These are phyloP conservation scores for Plantago major DNA, from an alignment of 257 asterid species.

Conservation along the genomic window DNA sequence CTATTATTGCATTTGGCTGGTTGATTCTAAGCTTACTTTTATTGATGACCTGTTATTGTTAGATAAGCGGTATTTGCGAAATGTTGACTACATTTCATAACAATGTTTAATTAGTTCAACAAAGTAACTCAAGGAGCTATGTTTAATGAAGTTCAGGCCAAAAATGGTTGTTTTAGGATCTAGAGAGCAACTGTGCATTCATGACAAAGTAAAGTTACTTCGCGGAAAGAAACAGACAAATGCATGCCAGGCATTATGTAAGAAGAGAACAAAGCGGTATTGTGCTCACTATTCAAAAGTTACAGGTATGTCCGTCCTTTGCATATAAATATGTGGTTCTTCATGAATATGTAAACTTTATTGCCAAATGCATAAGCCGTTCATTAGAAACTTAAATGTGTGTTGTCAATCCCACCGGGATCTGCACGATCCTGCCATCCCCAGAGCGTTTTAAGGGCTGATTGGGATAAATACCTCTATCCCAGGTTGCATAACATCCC, in stretches of 20 bases:
- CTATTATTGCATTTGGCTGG: background rate
- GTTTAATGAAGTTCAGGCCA: slow-evolving; percentile 61
- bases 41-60: background rate
- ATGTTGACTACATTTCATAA: slow-evolving; percentile 10
- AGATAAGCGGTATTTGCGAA: slow-evolving; percentile 11
- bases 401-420: background rate
- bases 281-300: slow-evolving; percentile 76
- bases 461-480: too few species aligned
- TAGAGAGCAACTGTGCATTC: slow-evolving; percentile 96
- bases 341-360: slow-evolving; percentile 7
- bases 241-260: slow-evolving; percentile 87
- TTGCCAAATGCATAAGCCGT: background rate
- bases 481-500: too few species aligned
- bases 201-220: slow-evolving; percentile 73
- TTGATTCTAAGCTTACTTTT: background rate
- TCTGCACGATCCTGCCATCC: too few species aligned
- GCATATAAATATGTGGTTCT: slow-evolving; percentile 12
- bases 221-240: slow-evolving; percentile 91
- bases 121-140: slow-evolving; percentile 11
- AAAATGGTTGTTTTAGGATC: slow-evolving; percentile 95
- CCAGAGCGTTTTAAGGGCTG: too few species aligned
- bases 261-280: slow-evolving; percentile 58
- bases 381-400: slow-evolving; percentile 8
- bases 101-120: slow-evolving; percentile 6
- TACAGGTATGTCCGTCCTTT: slow-evolving; percentile 50